phyloP scores from a whole-genome alignment of 768 basidiomycete genomes.

The Podaxis sp. region DNA sequence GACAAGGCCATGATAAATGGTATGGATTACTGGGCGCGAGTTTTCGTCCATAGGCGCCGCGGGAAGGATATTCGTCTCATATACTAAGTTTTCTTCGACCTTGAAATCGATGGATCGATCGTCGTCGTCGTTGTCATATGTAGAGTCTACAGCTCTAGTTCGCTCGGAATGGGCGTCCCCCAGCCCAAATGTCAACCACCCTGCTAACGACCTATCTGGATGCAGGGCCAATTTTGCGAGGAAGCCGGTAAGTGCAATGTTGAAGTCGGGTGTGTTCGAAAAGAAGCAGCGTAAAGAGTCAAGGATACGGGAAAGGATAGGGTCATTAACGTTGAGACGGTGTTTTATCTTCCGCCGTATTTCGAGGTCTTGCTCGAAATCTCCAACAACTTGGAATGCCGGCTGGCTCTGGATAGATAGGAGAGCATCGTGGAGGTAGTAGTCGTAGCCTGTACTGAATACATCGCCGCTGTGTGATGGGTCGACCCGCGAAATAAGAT shows the following conservation, averaged over 20 bases:
- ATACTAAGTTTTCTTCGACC: slow-evolving; percentile 64
- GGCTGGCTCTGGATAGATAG: slow-evolving; percentile 63
- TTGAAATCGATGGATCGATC: slow-evolving; percentile 80
- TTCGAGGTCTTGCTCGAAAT: slow-evolving; percentile 33
- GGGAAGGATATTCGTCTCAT: slow-evolving; percentile 57
- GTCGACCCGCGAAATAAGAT: slow-evolving; percentile 76
- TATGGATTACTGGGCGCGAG: slow-evolving; percentile 76
- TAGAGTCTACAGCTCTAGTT: slow-evolving; percentile 15
- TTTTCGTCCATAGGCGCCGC: slow-evolving; percentile 70
- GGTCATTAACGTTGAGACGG: slow-evolving; percentile 75
- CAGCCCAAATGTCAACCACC: slow-evolving; percentile 79
- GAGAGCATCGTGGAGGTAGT: slow-evolving; percentile 79
- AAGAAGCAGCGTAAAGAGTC: slow-evolving; percentile 78
- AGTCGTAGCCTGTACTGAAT: slow-evolving; percentile 84
- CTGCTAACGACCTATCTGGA: slow-evolving; percentile 81
- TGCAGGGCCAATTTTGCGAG: slow-evolving; percentile 81
- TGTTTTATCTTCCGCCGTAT: slow-evolving; percentile 54
- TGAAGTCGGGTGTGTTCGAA: slow-evolving; percentile 80
- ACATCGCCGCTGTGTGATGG: slow-evolving; percentile 66
- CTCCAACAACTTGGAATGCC: slow-evolving; percentile 49
- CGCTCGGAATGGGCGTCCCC: slow-evolving; percentile 32
- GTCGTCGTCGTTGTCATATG: slow-evolving; percentile 57
- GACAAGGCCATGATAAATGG: slow-evolving; percentile 79
- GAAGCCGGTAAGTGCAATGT: slow-evolving; percentile 84
- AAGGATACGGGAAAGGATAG: slow-evolving; percentile 69